Percentiles rank a stretch among this genome's conserved stretches.
Conservation (phyloP, 306 rosid species). For the Sphenostylis stenocarpa region DNA sequence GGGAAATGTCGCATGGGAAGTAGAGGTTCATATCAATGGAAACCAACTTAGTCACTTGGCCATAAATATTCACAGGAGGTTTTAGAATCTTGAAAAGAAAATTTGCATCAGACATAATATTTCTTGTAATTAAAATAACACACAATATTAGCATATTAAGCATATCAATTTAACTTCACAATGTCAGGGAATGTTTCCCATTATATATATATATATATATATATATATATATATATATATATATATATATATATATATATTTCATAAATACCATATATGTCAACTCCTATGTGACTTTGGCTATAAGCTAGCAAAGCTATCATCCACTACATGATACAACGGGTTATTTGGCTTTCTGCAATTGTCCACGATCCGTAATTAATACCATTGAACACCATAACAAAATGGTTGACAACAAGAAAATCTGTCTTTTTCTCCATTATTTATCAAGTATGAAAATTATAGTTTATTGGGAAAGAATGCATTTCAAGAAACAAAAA, state of each 20-base stretch:
- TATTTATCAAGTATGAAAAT: neutral
- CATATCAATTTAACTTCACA: conserved; percentile 8
- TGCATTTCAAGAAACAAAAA: neutral
- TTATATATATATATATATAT: too few relatives aligned
- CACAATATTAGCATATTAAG: conserved; percentile 6
- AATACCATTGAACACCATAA: neutral
- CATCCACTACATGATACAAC: neutral
- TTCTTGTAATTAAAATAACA: conserved; percentile 3
- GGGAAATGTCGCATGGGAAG: neutral
- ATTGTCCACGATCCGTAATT: neutral
- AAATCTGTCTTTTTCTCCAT: neutral
- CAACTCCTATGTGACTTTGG: neutral
- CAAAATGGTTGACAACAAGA: neutral
- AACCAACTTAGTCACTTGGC: conserved; percentile 15
- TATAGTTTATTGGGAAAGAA: neutral
- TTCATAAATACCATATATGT: too few relatives aligned
- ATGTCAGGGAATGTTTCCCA: neutral
- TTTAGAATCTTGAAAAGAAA: conserved; percentile 12
- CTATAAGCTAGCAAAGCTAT: neutral
- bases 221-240: too few relatives aligned
- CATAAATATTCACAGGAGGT: neutral
- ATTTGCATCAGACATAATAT: neutral
- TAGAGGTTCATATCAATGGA: conserved; percentile 16
- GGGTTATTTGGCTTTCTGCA: neutral
- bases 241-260: too few relatives aligned